Conservation (phyloP, 78 protist species). For the Creolimax fragrantissima region DNA sequence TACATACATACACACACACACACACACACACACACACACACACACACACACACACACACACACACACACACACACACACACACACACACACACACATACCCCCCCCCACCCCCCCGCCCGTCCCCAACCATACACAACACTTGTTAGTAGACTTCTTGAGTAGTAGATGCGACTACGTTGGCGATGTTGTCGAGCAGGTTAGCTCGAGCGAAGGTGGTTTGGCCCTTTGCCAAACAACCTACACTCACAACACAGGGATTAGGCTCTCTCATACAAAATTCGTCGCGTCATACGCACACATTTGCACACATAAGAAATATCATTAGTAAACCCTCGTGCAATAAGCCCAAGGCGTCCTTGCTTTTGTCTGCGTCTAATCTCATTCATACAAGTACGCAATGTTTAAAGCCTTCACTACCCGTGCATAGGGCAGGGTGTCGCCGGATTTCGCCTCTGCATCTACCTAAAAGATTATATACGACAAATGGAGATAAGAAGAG, state of each 20-base stretch:
- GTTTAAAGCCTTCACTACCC: no score
- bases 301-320: not conserved
- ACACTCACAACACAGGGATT: not conserved
- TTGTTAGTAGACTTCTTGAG: not conserved
- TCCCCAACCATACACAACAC: not conserved
- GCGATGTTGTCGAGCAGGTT: no score
- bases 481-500: not conserved
- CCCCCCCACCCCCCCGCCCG: not conserved
- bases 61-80: not conserved
- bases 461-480: no score
- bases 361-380: no score
- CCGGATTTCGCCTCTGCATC: no score
- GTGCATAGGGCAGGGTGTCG: no score
- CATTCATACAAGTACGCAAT: no score
- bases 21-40: not conserved
- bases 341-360: no score
- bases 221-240: not conserved
- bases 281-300: not conserved
- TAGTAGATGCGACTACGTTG: no score
- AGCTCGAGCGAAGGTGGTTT: no score
- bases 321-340: no score
- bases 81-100: constrained; percentile 18
- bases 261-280: not conserved
- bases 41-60: not conserved
- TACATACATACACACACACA: not conserved